These are phyloP conservation scores for Candida nonsorbophila DNA, from an alignment of 805 yeast genomes.

Conservation along the genomic window DNA sequence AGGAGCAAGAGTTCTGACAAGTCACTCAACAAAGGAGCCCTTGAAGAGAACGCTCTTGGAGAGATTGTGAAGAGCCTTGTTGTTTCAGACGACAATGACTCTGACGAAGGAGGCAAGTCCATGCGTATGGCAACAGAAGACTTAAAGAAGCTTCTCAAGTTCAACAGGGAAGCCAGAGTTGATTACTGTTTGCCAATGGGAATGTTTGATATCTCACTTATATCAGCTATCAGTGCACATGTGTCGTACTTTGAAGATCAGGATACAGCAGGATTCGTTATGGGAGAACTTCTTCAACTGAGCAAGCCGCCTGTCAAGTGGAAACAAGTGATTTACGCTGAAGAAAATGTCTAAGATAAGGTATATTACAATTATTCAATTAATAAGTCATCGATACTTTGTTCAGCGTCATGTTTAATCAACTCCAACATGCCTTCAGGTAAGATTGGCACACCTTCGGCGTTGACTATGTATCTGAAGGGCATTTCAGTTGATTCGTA, in stretches of 20 bases:
- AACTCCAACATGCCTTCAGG: constrained; percentile 90
- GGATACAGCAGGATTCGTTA: constrained; percentile 74
- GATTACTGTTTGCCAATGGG: constrained; percentile 81
- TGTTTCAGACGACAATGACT: constrained; percentile 12
- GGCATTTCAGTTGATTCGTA: constrained; percentile 98
- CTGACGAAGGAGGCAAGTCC: constrained; percentile 9
- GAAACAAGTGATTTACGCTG: constrained; percentile 23
- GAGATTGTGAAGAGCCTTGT: constrained; percentile 31
- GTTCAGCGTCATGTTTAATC: constrained; percentile 81
- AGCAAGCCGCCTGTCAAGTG: constrained; percentile 16
- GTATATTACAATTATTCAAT: constrained; percentile 1
- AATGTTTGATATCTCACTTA: constrained; percentile 69
- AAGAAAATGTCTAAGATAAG: constrained; percentile 1
- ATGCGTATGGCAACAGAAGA: constrained; percentile 23
- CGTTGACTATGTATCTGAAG: constrained; percentile 76
- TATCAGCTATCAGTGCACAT: constrained; percentile 84
- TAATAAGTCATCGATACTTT: constrained; percentile 68
- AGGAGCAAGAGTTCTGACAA: constrained; percentile 6
- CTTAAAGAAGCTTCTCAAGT: constrained; percentile 29
- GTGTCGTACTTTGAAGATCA: constrained; percentile 82
- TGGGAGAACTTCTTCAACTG: constrained; percentile 47
- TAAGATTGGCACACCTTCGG: constrained; percentile 65
- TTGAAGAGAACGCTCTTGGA: constrained; percentile 34
- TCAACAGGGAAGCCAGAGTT: constrained; percentile 72
- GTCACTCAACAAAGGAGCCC: constrained; percentile 9